Base-by-base conservation (phyloP, 2,329 filamentous ascomycete species). In the Pseudopithomyces chartarum region DNA sequence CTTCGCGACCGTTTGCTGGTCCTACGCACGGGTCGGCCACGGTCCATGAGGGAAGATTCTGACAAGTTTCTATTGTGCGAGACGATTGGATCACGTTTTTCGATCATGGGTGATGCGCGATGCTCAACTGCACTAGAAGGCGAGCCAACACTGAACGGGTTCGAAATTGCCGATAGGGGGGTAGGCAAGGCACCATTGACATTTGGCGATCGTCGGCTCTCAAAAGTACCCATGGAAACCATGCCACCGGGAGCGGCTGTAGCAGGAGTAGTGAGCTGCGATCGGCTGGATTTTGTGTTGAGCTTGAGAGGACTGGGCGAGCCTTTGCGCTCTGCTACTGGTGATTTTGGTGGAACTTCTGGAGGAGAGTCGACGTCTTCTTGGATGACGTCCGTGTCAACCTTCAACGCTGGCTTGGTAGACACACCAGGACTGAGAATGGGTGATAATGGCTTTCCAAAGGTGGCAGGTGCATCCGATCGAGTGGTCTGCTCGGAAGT, bases 21-120 rank as follows among this genome's bases (percentile, higher is more conserved):
- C 34, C 69, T 67, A 48, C 69, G 62, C 34, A 70, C 60, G n/a
- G 73, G 73, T 32, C 74, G 65, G 23, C 75, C 75, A 47, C 74
- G 68, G 45, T 76, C 74, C 63, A 76, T 73, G 45, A 76, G 67
- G 2, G 73, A 76, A 10, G 70, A 73, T 26, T 76, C 74, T 12
- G 75, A 77, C 60, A 69, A 67, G 51, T 75, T 76, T 32, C 73
- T 67, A 54, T 60, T 68, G 58, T 76, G 74, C 22, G 62, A 62
- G 3, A 59, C 52, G 17, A 72, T 57, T 8, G 72, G 70, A 36
- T 75, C 72, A 49, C 67, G 67, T 56, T 62, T 69, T 58, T 74
- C 71, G 1, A 67, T 55, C 50, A 67, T 67, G 20, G 73, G 73
- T 17, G 73, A 76, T 13, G 53, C 63, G 44, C 73, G 67, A 39